phyloP scores from a whole-genome alignment of 2,329 filamentous ascomycete genomes.

The Dactylellina drechsleri region DNA sequence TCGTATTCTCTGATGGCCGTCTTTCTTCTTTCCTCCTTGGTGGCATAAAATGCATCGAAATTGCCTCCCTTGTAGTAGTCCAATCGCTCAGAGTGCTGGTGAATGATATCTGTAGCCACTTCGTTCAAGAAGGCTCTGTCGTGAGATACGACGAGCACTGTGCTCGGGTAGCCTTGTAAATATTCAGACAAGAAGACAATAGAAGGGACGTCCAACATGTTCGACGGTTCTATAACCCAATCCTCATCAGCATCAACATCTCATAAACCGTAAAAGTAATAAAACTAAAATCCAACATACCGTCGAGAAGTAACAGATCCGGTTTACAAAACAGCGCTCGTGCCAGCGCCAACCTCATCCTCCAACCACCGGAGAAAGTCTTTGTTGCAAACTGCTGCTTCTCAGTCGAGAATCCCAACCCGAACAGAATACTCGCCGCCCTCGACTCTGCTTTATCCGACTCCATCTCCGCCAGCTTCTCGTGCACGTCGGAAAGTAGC shows the following conservation, averaged over 20 bases:
- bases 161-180: slow-evolving; percentile 91
- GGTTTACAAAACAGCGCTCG: slow-evolving; percentile 98
- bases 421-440: slow-evolving; percentile 93
- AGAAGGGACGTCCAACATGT: slow-evolving; percentile 99
- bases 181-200: slow-evolving; percentile 98
- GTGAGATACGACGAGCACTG: slow-evolving; percentile 95
- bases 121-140: slow-evolving; percentile 99
- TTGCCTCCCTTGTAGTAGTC: slow-evolving; percentile 99
- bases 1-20: slow-evolving; percentile 97
- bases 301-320: slow-evolving; percentile 90
- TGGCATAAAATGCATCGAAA: slow-evolving; percentile 97
- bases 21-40: slow-evolving; percentile 96
- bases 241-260: slow-evolving; percentile 50
- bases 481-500: slow-evolving; percentile 88
- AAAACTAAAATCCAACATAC: slow-evolving; percentile 59
- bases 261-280: not conserved
- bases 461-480: slow-evolving; percentile 96
- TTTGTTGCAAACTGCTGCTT: slow-evolving; percentile 92
- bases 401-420: slow-evolving; percentile 94
- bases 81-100: slow-evolving; percentile 94
- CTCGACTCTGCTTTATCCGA: slow-evolving; percentile 97
- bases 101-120: slow-evolving; percentile 98
- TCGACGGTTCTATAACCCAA: slow-evolving; percentile 79
- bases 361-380: slow-evolving; percentile 99
- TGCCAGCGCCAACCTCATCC: slow-evolving; percentile 95